Evolutionary conservation across 345 rosid genomes (phyloP).

Genomic region (Aquilaria malaccensis): DNA sequence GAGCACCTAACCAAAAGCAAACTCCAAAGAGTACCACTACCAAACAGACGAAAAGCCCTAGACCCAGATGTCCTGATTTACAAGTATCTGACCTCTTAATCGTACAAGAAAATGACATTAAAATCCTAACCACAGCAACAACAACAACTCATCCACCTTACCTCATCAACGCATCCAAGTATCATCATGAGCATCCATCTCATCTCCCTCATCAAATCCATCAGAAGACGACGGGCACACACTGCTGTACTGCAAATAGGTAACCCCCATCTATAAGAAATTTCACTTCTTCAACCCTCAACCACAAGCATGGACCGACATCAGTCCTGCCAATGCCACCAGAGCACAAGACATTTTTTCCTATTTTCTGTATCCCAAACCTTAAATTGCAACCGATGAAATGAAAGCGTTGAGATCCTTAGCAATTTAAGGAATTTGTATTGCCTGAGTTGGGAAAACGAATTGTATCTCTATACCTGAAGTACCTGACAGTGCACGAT

Average conservation of each 20-base stretch:
- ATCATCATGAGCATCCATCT: background rate
- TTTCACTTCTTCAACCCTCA: constrained; percentile 7
- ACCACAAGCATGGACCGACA: background rate
- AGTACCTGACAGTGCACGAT: constrained; percentile 95
- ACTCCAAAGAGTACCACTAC: constrained; percentile 11
- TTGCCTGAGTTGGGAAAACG: constrained; percentile 10
- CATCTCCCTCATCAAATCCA: background rate
- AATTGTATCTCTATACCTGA: constrained; percentile 55
- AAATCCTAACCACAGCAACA: constrained; percentile 15
- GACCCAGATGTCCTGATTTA: constrained; percentile 25
- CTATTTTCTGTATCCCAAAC: constrained; percentile 13
- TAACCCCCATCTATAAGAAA: background rate
- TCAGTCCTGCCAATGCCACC: constrained; percentile 1
- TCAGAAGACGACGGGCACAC: background rate
- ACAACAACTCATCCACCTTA: constrained; percentile 9
- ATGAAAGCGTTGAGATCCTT: constrained; percentile 7
- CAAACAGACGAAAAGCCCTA: constrained; percentile 15
- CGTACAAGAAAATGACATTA: constrained; percentile 22
- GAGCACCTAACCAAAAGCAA: constrained; percentile 21
- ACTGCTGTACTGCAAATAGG: background rate
- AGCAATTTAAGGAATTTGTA: constrained; percentile 11
- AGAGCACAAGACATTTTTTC: constrained; percentile 15
- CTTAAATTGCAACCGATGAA: constrained; percentile 11
- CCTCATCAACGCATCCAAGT: background rate
- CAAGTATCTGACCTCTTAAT: constrained; percentile 27